Percentiles rank a stretch among this genome's conserved stretches.
Conservation (phyloP, 805 yeast genomes). For the Teunomyces cretensis region DNA sequence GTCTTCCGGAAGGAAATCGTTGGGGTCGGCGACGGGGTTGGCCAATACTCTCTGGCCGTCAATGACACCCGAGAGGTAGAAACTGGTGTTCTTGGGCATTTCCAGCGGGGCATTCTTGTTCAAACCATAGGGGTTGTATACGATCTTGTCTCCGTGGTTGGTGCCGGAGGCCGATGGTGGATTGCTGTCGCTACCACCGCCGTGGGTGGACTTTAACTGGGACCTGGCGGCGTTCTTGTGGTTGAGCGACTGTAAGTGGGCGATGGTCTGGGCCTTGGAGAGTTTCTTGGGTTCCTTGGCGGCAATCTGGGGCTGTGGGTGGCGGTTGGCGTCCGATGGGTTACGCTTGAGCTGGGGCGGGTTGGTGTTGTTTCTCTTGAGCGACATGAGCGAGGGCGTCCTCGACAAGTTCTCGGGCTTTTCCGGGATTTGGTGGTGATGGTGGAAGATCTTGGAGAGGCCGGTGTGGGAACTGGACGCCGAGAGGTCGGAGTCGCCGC, state of each 20-base stretch:
- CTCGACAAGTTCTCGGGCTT: slow-evolving; percentile 4
- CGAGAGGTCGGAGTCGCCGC: slow-evolving; percentile 8
- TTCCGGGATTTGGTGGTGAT: slow-evolving; percentile 9
- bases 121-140: slow-evolving; percentile 67
- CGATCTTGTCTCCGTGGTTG: slow-evolving; percentile 39
- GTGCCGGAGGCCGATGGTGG: slow-evolving; percentile 6
- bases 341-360: slow-evolving; percentile 5
- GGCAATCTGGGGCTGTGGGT: slow-evolving; percentile 7
- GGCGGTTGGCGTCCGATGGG: slow-evolving; percentile 5
- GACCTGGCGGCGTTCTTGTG: slow-evolving; percentile 24
- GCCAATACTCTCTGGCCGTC: slow-evolving; percentile 52
- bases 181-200: not conserved
- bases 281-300: slow-evolving; percentile 13
- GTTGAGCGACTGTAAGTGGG: slow-evolving; percentile 35
- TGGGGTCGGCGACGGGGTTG: slow-evolving; percentile 66
- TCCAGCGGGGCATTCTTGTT: slow-evolving; percentile 30
- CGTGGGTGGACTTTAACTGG: slow-evolving; percentile 12
- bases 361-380: slow-evolving; percentile 10
- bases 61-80: slow-evolving; percentile 26
- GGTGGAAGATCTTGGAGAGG: slow-evolving; percentile 21
- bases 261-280: slow-evolving; percentile 34
- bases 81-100: slow-evolving; percentile 22
- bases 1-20: slow-evolving; percentile 56
- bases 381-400: slow-evolving; percentile 9
- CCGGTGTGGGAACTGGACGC: slow-evolving; percentile 15